Evolutionary conservation across 345 rosid species (phyloP).

Genomic region (Syzygium aqueum): DNA sequence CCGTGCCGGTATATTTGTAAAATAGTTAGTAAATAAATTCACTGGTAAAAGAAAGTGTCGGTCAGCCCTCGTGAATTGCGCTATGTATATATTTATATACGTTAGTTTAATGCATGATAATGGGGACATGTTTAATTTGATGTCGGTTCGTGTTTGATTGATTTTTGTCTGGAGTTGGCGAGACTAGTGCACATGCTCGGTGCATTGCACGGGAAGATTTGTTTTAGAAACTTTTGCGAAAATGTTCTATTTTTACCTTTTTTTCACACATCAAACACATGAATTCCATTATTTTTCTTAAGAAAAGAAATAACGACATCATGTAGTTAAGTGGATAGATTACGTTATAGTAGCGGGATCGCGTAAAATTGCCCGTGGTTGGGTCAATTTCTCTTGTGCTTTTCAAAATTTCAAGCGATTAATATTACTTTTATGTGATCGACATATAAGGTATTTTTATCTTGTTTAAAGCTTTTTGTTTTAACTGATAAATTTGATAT

Average conservation of each 20-base stretch:
- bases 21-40: background rate
- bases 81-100: background rate
- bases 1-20: background rate
- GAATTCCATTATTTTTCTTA: background rate
- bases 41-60: background rate
- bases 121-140: background rate
- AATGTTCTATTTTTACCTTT: background rate
- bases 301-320: background rate
- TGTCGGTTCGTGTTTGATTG: background rate
- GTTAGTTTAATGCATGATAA: background rate
- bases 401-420: background rate
- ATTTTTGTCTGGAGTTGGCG: background rate
- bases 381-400: background rate
- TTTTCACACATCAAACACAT: background rate
- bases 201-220: background rate
- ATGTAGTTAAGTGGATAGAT: background rate
- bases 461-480: background rate
- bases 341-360: background rate
- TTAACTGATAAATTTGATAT: background rate
- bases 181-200: background rate
- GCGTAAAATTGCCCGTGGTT: background rate
- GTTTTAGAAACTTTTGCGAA: background rate
- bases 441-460: background rate
- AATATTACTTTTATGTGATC: background rate
- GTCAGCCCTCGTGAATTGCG: background rate